phyloP scores from a whole-genome alignment of 495 filamentous ascomycete species.

The Beverwykella pulmonaria region DNA sequence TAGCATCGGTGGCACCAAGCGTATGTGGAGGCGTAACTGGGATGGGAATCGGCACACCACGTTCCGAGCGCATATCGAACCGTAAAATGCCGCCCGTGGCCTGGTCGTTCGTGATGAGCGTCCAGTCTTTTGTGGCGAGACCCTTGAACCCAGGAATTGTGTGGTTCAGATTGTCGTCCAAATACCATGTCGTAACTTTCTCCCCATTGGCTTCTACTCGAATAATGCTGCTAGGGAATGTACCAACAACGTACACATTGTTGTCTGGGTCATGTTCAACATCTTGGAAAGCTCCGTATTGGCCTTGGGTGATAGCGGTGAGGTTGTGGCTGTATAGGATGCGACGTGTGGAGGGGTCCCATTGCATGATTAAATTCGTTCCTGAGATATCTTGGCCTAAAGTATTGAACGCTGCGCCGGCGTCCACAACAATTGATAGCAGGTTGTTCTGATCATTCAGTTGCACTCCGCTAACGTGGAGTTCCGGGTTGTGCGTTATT shows the following conservation, averaged over 20 bases:
- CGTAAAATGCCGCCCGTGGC: not conserved
- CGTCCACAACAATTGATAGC: slow-evolving; percentile 14
- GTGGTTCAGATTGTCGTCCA: not conserved
- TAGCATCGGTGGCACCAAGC: slow-evolving; percentile 6
- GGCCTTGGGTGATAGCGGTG: slow-evolving; percentile 6
- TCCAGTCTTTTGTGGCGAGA: not conserved
- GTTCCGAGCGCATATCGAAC: slow-evolving; percentile 6
- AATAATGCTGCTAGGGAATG: slow-evolving; percentile 3
- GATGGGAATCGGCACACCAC: not conserved
- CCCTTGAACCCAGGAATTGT: not conserved
- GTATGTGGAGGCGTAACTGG: not conserved
- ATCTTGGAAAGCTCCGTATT: slow-evolving; percentile 14
- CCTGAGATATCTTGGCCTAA: slow-evolving; percentile 17
- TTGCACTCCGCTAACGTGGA: slow-evolving; percentile 11
- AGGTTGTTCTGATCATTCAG: not conserved
- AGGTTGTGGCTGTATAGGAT: slow-evolving; percentile 9
- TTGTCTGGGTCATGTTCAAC: slow-evolving; percentile 4
- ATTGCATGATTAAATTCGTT: slow-evolving; percentile 9
- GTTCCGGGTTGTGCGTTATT: slow-evolving; percentile 15
- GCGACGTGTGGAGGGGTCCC: not conserved
- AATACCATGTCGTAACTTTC: slow-evolving; percentile 7
- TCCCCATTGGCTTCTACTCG: not conserved
- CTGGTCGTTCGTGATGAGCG: not conserved
- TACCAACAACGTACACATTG: slow-evolving; percentile 15
- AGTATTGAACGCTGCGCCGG: slow-evolving; percentile 4